These are phyloP conservation scores for Pseudomassariella vexata DNA, from an alignment of 2,329 filamentous ascomycete genomes.

Conservation along the genomic window DNA sequence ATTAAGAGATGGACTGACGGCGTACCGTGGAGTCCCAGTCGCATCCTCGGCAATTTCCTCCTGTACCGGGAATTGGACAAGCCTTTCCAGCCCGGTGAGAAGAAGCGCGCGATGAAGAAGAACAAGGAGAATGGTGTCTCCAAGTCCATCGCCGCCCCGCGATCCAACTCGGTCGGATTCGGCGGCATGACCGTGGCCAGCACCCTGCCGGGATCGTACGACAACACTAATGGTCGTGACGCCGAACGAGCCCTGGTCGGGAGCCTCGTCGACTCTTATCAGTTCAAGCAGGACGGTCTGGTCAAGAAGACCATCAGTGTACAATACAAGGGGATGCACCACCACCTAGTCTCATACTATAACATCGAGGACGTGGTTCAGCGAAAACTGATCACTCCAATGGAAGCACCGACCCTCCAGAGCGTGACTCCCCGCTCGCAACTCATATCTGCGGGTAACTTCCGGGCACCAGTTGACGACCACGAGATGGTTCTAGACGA, in stretches of 20 bases:
- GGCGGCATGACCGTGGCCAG: slow-evolving; percentile 5
- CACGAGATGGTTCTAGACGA: slow-evolving; percentile 11
- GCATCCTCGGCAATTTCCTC: slow-evolving; percentile 78
- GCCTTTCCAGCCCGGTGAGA: slow-evolving; percentile 74
- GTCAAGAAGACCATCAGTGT: slow-evolving; percentile 93
- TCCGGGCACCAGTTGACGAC: slow-evolving; percentile 61
- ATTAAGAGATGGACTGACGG: slow-evolving; percentile 96
- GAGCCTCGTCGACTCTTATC: slow-evolving; percentile 83
- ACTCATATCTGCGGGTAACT: slow-evolving; percentile 58
- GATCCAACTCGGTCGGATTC: slow-evolving; percentile 15
- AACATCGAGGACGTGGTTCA: slow-evolving; percentile 70
- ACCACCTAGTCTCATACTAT: slow-evolving; percentile 89
- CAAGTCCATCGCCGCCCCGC: slow-evolving; percentile 25
- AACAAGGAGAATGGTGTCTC: slow-evolving; percentile 38
- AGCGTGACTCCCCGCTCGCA: slow-evolving; percentile 50
- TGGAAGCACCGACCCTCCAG: slow-evolving; percentile 43
- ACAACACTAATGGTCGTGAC: background rate
- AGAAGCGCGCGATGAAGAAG: slow-evolving; percentile 76
- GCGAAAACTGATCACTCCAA: slow-evolving; percentile 52
- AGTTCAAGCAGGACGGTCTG: slow-evolving; percentile 75
- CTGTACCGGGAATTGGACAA: slow-evolving; percentile 78
- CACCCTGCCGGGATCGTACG: background rate
- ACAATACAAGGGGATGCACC: slow-evolving; percentile 64
- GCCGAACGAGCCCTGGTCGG: slow-evolving; percentile 54
- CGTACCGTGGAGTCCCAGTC: slow-evolving; percentile 83